These are phyloP conservation scores for Simplicillium sp. DNA, from an alignment of 2,329 filamentous ascomycete genomes.

Conservation along the genomic window DNA sequence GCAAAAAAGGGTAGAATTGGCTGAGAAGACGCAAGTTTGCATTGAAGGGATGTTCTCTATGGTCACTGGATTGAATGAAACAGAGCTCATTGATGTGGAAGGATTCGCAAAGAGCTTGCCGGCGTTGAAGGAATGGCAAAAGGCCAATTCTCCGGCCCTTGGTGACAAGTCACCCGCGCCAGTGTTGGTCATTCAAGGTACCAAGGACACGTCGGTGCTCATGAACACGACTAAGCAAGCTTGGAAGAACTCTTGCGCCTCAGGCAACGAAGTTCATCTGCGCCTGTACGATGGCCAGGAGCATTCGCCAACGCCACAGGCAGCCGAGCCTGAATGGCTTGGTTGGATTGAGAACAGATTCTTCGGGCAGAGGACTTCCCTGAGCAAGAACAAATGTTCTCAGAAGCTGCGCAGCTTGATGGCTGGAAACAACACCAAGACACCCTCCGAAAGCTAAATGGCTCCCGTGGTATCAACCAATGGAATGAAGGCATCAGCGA, in stretches of 20 bases:
- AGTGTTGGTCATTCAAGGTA: conserved; percentile 7
- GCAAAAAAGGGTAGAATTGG: conserved; percentile 2
- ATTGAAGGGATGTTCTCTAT: conserved; percentile 5
- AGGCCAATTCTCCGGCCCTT: conserved; percentile 1
- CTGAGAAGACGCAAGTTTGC: conserved; percentile 6
- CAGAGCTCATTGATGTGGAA: not conserved
- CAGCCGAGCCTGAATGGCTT: conserved; percentile 3
- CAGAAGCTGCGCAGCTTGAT: too few relatives aligned
- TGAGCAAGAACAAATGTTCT: too few relatives aligned
- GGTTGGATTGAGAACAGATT: conserved; percentile 6
- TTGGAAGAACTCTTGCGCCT: conserved; percentile 1
- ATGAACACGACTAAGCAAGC: conserved; percentile 4
- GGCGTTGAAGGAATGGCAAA: conserved; percentile 5
- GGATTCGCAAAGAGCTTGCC: too few relatives aligned
- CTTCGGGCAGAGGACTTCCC: not conserved
- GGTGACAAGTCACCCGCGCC: conserved; percentile 6
- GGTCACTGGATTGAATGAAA: not conserved
- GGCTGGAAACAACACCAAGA: too few relatives aligned
- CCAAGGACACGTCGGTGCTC: conserved; percentile 6
- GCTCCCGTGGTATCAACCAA: too few relatives aligned
- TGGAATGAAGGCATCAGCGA: too few relatives aligned
- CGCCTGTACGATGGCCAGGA: conserved; percentile 4
- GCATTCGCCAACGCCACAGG: conserved; percentile 4
- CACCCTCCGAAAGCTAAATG: too few relatives aligned
- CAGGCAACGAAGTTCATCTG: conserved; percentile 8